Base-by-base conservation (phyloP, 768 basidiomycete species). In the Rubroboletus pulcherrimus region DNA sequence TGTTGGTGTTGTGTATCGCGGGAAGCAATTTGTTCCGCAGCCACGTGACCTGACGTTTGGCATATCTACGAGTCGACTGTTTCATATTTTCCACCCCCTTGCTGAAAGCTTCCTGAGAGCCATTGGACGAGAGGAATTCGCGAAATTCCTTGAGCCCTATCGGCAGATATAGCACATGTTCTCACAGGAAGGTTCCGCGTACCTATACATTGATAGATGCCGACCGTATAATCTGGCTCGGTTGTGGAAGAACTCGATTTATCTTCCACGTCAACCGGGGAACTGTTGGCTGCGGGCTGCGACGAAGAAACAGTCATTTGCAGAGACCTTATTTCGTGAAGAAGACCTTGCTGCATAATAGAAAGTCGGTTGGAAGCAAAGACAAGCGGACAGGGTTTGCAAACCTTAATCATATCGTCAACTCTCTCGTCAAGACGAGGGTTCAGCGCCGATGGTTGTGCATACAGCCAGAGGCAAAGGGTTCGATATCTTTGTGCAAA, bases 191-290 rank as follows among this genome's bases (percentile, higher is more conserved):
- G 21, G 49, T 63, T 39, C 38, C 17, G 7, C 71, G 41, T 64
- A 89, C 95, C 96, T 56, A 99, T 99, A 0, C 92, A 83, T 69
- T 99, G 97, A 71, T 90, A 98, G 54, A 98, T 89, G 1, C 97
- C 96, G 10, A 86, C 71, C 0, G 90, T 90, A 63, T 84, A 88
- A 65, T 93, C 82, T 12, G 57, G 51, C 33, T 61, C 51, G 0
- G 33, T 30, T 34, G 35, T 15, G n/a, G 46, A 49, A 26, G 51
- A 50, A 21, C 34, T 38, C 1, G 38, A 17, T 10, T 49, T 34
- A n/a, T 37, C 31, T 24, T 55, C 50, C n/a, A 33, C 34, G 19
- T 54, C 37, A 15, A 21, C 33, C 2, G 40, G 51, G 7, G 45
- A 29, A n/a, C 29, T 24, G 9, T 40, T 19, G 17, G 6, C 19